A percentile compares a stretch with the other conserved stretches of the same genome.
These are phyloP conservation scores for Knoxdaviesia proteae DNA, from an alignment of 2,329 filamentous ascomycete genomes.

Conservation along the genomic window DNA sequence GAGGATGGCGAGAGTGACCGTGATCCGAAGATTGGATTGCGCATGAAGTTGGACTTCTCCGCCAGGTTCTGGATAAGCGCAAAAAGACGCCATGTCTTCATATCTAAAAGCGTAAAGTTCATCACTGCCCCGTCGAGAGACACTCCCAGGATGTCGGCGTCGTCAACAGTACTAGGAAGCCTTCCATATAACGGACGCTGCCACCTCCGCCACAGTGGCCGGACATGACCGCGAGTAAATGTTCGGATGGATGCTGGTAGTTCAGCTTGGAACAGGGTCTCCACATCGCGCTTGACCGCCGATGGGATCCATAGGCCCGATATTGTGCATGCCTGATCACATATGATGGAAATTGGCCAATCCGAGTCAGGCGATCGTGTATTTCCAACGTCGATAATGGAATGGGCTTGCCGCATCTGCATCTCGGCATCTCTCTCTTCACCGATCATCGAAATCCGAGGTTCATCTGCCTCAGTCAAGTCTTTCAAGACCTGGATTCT, in stretches of 20 bases:
- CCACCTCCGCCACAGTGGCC: constrained; percentile 27
- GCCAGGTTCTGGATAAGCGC: constrained; percentile 53
- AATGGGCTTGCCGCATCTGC: constrained; percentile 19
- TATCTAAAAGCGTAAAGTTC: constrained; percentile 45
- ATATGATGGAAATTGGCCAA: constrained; percentile 24
- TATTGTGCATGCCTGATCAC: constrained; percentile 24
- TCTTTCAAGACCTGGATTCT: too few relatives aligned
- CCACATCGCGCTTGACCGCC: constrained; percentile 18
- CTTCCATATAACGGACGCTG: constrained; percentile 19
- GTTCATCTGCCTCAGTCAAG: too few relatives aligned
- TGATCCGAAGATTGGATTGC: too few relatives aligned
- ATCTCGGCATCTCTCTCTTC: constrained; percentile 13
- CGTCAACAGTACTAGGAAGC: constrained; percentile 20
- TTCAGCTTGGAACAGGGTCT: constrained; percentile 31
- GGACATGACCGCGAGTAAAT: constrained; percentile 29
- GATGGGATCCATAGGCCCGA: constrained; percentile 29
- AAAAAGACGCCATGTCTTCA: constrained; percentile 45
- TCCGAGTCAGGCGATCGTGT: constrained; percentile 8
- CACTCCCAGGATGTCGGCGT: constrained; percentile 38
- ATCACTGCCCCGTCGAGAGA: constrained; percentile 49
- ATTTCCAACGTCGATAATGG: constrained; percentile 24
- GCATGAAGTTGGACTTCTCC: constrained; percentile 6
- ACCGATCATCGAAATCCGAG: too few relatives aligned
- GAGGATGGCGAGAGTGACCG: too few relatives aligned
- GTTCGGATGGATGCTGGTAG: constrained; percentile 35